Evolutionary conservation across 441 rosid genomes (phyloP), one percentile per base, ranked within the genome.

Genomic region (Pelargonium fulgidum): DNA sequence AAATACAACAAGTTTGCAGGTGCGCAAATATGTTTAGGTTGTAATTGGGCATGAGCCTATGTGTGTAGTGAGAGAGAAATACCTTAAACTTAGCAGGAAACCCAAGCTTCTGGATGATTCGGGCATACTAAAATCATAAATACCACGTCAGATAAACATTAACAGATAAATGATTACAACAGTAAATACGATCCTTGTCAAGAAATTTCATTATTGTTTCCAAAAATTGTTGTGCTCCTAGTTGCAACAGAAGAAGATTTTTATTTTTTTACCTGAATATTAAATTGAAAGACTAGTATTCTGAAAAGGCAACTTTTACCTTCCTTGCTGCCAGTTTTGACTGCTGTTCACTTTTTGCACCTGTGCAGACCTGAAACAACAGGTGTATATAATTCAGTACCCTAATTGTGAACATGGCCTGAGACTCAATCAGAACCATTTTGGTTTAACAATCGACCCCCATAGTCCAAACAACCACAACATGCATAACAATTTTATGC

Each of bases 41-140:
- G 65, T 62, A n/a, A 33, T 10, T 33, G 41, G 4, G 11, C 45
- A 3, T 13, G 7, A 44, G 14, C 24, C 22, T 16, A 24, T 29
- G 19, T 4, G 17, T 19, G 22, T n/a, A n/a, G n/a, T n/a, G 24
- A 0, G 19, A 58, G 11, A 58, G 0, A 56, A 11, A 13, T 7
- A 89, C 96, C 93, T 89, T 89, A 70, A 89, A 87, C 75, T 85
- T 89, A n/a, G 96, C 96, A 4, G 88, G 83, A 69, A 89, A 89
- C 0, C 93, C 93, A 24, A 89, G 92, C 78, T 89, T 86, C 77
- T 89, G 93, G 13, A 87, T 87, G 2, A 87, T 86, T 65, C 92
- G 81, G 47, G 96, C 93, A 79, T 89, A 89, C 96, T 89, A 82
- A 42, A 70, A 52, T 24, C 29, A 24, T 24, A 24, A 24, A 24